Evolutionary conservation across 441 rosid species (phyloP), one percentile per base, ranked within the genome.

Genomic region (Euphorbia neoarborescens): DNA sequence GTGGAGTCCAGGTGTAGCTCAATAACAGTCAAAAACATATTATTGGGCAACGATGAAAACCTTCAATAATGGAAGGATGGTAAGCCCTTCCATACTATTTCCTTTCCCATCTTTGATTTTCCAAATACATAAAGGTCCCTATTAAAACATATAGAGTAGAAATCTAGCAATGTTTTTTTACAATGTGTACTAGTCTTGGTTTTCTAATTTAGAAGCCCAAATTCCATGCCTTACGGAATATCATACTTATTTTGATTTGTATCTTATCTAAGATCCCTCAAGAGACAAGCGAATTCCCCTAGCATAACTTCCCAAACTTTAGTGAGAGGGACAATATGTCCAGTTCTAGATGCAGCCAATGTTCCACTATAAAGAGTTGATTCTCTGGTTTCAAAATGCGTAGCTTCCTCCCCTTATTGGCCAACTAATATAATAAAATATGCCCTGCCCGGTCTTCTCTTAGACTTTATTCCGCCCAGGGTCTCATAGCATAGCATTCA

Each of bases 1-100:
- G 81, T 85, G 69, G 84, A 2, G 80, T 82, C 81, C 90, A 88
- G 89, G 86, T 88, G 89, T 85, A 88, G 89, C 89, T 70, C 83
- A 74, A 78, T 46, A 87, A 81, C 68, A 83, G 81, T 75, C n/a
- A 64, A 60, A 69, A n/a, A 3, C 32, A 73, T 78, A 79, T n/a
- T 77, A 83, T 66, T 70, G 83, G 83, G 89, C 87, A 79, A 85
- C 89, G 84, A 84, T 84, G 84, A 28, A 86, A 85, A 75, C 90
- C 83, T 77, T 53, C 44, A 70, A 73, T 51, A 69, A 58, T 0
- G 14, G 71, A 76, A 65, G 35, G 40, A 61, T 13, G 59, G 74
- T 66, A 69, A 82, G 73, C 79, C 70, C 60, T 20, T 67, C 70
- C 38, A 51, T 35, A 44, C 5, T 19, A 73, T 70, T 64, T 34